Evolutionary conservation across 2,329 filamentous ascomycete genomes (phyloP).

Genomic region (Clarireedia paspali): DNA sequence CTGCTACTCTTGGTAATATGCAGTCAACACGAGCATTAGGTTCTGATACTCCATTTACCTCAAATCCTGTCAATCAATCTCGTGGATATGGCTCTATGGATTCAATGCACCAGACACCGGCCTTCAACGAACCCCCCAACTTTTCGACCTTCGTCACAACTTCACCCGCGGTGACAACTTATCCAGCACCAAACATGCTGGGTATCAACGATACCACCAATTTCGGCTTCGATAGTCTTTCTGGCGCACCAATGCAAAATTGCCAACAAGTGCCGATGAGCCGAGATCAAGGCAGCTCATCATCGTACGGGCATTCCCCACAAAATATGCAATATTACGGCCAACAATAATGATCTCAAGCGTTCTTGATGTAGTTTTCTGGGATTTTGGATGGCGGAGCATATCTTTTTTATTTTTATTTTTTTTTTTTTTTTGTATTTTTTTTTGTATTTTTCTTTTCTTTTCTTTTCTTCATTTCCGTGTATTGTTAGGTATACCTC

Average conservation of each 20-base stretch:
- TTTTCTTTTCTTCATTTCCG: not conserved
- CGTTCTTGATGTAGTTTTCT: slow-evolving; percentile 1
- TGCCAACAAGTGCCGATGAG: slow-evolving; percentile 24
- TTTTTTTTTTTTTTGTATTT: too few species aligned
- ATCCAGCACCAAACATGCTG: slow-evolving; percentile 20
- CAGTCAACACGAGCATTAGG: slow-evolving; percentile 15
- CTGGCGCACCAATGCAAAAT: slow-evolving; percentile 13
- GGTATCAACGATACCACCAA: slow-evolving; percentile 18
- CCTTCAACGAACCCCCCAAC: slow-evolving; percentile 15
- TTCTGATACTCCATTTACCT: slow-evolving; percentile 15
- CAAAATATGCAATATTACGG: slow-evolving; percentile 21
- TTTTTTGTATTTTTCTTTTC: not conserved
- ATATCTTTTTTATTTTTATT: not conserved
- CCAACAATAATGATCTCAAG: slow-evolving; percentile 11
- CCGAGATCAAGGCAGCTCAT: slow-evolving; percentile 20
- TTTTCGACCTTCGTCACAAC: slow-evolving; percentile 21
- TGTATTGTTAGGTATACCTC: not conserved
- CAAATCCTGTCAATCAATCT: slow-evolving; percentile 17
- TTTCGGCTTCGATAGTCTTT: slow-evolving; percentile 19
- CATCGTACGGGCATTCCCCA: slow-evolving; percentile 22
- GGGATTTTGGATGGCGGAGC: not conserved
- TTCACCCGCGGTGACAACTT: slow-evolving; percentile 19
- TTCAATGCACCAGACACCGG: slow-evolving; percentile 15
- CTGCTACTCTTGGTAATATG: slow-evolving; percentile 11
- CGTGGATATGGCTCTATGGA: slow-evolving; percentile 18